A percentile compares a stretch with the other conserved stretches of the same genome.
These are phyloP conservation scores for Backusella liffmaniae DNA, from an alignment of 192 early-diverging fungal species.

Conservation along the genomic window DNA sequence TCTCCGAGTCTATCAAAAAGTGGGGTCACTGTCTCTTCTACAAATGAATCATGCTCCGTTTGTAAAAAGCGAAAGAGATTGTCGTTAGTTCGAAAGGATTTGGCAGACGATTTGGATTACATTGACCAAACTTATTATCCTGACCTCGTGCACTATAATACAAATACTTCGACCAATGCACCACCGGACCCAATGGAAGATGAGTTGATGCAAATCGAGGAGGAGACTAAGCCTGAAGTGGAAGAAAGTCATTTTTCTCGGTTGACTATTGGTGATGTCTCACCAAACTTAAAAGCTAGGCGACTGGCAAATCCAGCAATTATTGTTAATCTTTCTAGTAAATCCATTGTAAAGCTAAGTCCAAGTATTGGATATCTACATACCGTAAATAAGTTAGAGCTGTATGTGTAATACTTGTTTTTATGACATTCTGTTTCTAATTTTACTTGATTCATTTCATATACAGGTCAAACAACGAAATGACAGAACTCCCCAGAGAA, in stretches of 20 bases:
- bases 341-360: constrained; percentile 5
- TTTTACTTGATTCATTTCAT: constrained; percentile 8
- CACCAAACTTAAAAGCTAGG: background rate
- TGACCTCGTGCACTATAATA: constrained; percentile 9
- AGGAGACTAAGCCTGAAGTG: background rate
- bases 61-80: constrained; percentile 8
- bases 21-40: background rate
- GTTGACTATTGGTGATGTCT: constrained; percentile 7
- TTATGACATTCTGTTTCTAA: background rate
- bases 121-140: constrained; percentile 29
- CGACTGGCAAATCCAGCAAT: background rate
- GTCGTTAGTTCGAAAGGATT: background rate
- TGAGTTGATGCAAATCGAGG: constrained; percentile 10
- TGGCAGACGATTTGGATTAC: constrained; percentile 22
- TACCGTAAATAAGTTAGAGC: background rate
- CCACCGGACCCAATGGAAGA: constrained; percentile 7
- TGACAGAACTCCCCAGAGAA: constrained; percentile 9
- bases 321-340: background rate
- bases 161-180: background rate
- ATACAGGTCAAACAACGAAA: constrained; percentile 10
- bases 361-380: constrained; percentile 11
- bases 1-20: background rate
- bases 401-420: background rate
- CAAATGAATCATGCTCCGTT: background rate
- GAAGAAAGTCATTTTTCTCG: background rate